Base-by-base conservation (phyloP, 306 rosid genomes). In the Rubus idaeus region DNA sequence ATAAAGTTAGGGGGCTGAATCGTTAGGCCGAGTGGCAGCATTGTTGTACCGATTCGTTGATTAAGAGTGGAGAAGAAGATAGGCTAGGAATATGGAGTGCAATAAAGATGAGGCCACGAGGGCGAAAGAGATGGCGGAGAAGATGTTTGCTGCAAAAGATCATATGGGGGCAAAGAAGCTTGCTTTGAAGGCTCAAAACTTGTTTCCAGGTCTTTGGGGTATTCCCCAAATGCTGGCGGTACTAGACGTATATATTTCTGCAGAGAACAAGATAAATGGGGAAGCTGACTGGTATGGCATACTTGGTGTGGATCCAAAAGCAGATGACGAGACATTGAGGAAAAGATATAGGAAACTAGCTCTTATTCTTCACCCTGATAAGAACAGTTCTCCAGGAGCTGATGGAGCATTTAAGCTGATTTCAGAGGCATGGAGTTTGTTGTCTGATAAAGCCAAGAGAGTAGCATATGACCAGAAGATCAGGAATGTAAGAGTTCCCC, bases 301-400 rank as follows among this genome's bases (percentile, higher is more conserved):
- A 37, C 96, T 91, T 23, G 94, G 95, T 77, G 88, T 79, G 35
- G 83, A 85, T 56, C 89, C 90, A 16, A 45, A 20, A 71, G 88
- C 97, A 2, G 93, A 94, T 44, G 97, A 91, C 23, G 97, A 90
- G 61, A 84, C 88, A 2, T 85, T 94, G 70, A 83, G 93, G 78
- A 90, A 82, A 65, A 85, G 88, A 8, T 94, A 90, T 73, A 87
- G 96, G 89, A 94, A 91, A 85, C 87, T 91, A 73, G 98, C 97
- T 79, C 91, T 94, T 44, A 80, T 83, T 87, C 95, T 91, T 84
- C 98, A 94, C 82, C 98, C 97, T 50, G 97, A 91, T 76, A 91
- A 94, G 86, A 94, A 94, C 88, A 91, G 90, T 79, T 87, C 96
- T 6, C 13, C 88, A 0, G 95, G 96, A 71, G 93, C 94, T 18